Evolutionary conservation across 768 basidiomycete species (phyloP).

Genomic region (Candolleomyces eurysporus): DNA sequence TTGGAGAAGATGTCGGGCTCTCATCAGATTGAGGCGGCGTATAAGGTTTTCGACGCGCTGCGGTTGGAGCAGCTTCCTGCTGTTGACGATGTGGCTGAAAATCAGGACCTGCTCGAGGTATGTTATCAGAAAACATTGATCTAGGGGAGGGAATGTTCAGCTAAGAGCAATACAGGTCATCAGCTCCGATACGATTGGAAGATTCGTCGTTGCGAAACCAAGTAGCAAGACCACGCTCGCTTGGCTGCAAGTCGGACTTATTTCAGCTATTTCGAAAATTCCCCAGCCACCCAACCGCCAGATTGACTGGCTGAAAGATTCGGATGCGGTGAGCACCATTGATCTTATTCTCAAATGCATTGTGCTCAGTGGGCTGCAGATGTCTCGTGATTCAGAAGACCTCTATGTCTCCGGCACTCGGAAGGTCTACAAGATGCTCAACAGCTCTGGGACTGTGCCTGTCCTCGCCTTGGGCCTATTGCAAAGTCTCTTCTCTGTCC

Average conservation of each 20-base stretch:
- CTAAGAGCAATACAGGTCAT: constrained; percentile 24
- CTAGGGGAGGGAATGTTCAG: not conserved
- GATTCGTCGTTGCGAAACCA: constrained; percentile 56
- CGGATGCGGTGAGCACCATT: constrained; percentile 30
- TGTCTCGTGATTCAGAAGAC: constrained; percentile 25
- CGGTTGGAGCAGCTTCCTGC: constrained; percentile 42
- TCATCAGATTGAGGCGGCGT: constrained; percentile 55
- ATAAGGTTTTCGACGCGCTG: constrained; percentile 45
- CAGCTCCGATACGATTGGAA: constrained; percentile 45
- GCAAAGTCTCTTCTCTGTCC: constrained; percentile 59
- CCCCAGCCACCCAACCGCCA: constrained; percentile 37
- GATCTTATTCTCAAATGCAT: not conserved
- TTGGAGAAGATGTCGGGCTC: constrained; percentile 55
- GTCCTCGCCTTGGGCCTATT: constrained; percentile 58
- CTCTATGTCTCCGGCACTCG: constrained; percentile 63
- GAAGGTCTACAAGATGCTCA: constrained; percentile 64
- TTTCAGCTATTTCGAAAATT: constrained; percentile 51
- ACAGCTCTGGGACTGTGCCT: constrained; percentile 46
- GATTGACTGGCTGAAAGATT: constrained; percentile 52
- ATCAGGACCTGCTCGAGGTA: constrained; percentile 33
- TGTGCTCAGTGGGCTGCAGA: not conserved
- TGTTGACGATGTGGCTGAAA: constrained; percentile 39
- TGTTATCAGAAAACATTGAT: not conserved
- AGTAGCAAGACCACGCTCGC: constrained; percentile 52
- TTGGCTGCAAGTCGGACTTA: constrained; percentile 57